Percentiles rank a stretch among this genome's conserved stretches.
Evolutionary conservation across 257 asterid species (phyloP).

Genomic region (Nicotiana undulata): DNA sequence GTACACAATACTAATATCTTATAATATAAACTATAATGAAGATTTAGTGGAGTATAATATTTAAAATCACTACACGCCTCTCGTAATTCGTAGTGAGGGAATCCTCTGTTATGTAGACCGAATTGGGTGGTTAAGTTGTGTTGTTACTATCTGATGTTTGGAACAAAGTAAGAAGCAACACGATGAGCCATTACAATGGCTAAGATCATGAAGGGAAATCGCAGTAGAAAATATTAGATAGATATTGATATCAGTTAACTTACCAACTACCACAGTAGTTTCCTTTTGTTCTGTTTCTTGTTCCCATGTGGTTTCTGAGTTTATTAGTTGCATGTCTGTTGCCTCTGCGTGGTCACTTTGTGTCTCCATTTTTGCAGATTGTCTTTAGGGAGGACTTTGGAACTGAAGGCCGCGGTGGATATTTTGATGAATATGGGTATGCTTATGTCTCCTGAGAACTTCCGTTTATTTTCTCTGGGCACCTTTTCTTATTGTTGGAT

Average conservation of each 20-base stretch:
- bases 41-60: neutral
- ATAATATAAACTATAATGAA: neutral
- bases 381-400: conserved; percentile 99
- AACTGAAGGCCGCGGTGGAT: conserved; percentile 99
- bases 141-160: neutral
- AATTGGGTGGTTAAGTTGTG: neutral
- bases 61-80: neutral
- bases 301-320: neutral
- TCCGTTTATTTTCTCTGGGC: neutral
- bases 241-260: neutral
- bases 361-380: conserved; percentile 42
- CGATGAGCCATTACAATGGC: neutral
- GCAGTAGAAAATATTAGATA: neutral
- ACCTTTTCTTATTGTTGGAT: neutral
- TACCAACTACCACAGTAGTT: neutral
- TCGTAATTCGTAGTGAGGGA: neutral
- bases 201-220: neutral
- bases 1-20: neutral
- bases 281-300: neutral
- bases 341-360: neutral
- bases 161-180: neutral
- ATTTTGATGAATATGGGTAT: conserved; percentile 96
- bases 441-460: conserved; percentile 10
- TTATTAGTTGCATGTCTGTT: neutral
- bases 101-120: neutral